These are phyloP conservation scores for Emericellopsis atlantica DNA, from an alignment of 2,329 filamentous ascomycete species.

Conservation along the genomic window DNA sequence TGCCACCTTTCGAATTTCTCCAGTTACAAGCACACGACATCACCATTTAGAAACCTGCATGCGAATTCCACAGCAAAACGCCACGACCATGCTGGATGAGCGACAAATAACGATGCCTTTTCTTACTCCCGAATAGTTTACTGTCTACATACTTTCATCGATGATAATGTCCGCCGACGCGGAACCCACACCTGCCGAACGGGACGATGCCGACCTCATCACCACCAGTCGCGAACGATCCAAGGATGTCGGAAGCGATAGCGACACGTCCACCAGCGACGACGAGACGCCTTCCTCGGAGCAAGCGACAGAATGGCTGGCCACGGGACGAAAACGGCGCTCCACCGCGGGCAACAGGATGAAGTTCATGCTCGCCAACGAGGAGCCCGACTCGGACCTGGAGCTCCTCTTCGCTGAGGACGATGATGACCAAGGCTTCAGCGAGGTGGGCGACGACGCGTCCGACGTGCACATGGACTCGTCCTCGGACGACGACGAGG, in stretches of 20 bases:
- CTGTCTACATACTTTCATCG: too few species aligned
- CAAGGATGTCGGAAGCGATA: slow-evolving; percentile 12
- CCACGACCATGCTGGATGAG: too few species aligned
- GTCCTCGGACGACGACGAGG: slow-evolving; percentile 72
- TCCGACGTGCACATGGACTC: slow-evolving; percentile 81
- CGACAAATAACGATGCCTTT: neutral
- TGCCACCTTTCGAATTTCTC: too few species aligned
- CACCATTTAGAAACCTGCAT: too few species aligned
- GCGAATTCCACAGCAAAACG: too few species aligned
- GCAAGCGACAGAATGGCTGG: slow-evolving; percentile 50
- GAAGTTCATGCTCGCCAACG: slow-evolving; percentile 63
- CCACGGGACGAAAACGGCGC: slow-evolving; percentile 60
- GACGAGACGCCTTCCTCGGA: neutral
- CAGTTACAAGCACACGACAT: too few species aligned
- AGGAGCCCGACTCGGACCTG: slow-evolving; percentile 57
- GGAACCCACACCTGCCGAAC: neutral
- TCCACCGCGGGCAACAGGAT: slow-evolving; percentile 78
- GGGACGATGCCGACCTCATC: too few species aligned
- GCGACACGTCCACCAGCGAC: slow-evolving; percentile 21
- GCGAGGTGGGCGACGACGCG: slow-evolving; percentile 51
- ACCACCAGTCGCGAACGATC: slow-evolving; percentile 1
- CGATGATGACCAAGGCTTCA: slow-evolving; percentile 56
- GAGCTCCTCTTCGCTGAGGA: slow-evolving; percentile 66
- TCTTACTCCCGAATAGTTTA: neutral
- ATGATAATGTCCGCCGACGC: neutral